Base-by-base conservation (phyloP, 495 filamentous ascomycete genomes). In the Trichoderma asperelloides region DNA sequence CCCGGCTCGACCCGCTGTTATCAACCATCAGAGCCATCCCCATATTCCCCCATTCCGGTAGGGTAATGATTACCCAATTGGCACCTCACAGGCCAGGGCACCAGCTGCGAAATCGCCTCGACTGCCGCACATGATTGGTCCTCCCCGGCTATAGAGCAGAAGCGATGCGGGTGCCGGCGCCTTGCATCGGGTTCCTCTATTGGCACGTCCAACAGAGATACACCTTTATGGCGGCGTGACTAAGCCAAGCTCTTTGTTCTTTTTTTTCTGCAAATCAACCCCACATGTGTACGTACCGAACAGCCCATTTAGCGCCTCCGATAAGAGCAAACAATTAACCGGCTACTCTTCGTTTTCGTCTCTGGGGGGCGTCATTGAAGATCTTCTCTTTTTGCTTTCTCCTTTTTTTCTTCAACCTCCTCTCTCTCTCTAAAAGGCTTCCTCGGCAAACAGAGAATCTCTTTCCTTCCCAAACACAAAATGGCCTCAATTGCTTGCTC, bases 401-500 rank as follows among this genome's bases (percentile, higher is more conserved):
- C 7, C 21, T 63, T 63, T n/a, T 37, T 63, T 37, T 33, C 4
- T 7, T 39, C 27, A 21, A 37, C 23, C 16, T 13, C 23, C 62
- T 11, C 15, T 25, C 49, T 11, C 21, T 23, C 6, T 11, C 18
- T n/a, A 25, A 3, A 16, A 11, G 16, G 21, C 18, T 21, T n/a
- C 18, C 4, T 25, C 9, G 21, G 21, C 18, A 25, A 25, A 55
- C 49, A 25, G 55, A 13, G 27, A 28, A 23, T 27, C 11, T 13
- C n/a, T n/a, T n/a, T n/a, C n/a, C n/a, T n/a, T n/a, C 11, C 15
- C 47, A 51, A 16, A 18, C 33, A 23, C 62, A 64, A 45, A 64
- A 83, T 83, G 81, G 79, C 80, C 65, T 81, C 81, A 75, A 81
- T 83, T 74, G 76, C 78, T 62, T 75, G 79, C 72, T 81, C 76